A percentile compares a stretch with the other conserved stretches of the same genome.
Evolutionary conservation across 1,284 basidiomycete species (phyloP).

Genomic region (Porodaedalea pini): DNA sequence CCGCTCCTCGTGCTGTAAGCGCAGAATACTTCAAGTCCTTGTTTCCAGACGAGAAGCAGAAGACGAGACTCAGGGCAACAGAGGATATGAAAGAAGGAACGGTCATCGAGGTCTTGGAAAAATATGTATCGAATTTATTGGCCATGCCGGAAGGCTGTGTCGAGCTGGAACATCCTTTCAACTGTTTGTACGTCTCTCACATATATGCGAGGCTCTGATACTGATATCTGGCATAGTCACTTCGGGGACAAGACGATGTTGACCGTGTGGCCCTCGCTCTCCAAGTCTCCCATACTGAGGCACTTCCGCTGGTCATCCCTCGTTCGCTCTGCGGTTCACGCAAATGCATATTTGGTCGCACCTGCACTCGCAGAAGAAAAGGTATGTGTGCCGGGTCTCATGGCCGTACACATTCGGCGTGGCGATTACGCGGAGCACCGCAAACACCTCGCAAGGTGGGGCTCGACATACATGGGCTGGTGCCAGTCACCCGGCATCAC

Average conservation of each 20-base stretch:
- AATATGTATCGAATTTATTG: conserved; percentile 38
- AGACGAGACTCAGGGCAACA: conserved; percentile 30
- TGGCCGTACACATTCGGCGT: conserved; percentile 27
- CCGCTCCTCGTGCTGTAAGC: too few relatives aligned
- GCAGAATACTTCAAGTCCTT: conserved; percentile 40
- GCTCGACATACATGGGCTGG: conserved; percentile 24
- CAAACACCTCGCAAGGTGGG: conserved; percentile 21
- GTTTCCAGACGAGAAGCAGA: conserved; percentile 37
- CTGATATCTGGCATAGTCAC: too few relatives aligned
- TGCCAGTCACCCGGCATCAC: conserved; percentile 22
- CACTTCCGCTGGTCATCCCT: conserved; percentile 40
- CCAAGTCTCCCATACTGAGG: conserved; percentile 34
- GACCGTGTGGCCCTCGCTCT: conserved; percentile 34
- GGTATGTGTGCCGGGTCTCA: conserved; percentile 18
- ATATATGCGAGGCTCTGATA: too few relatives aligned
- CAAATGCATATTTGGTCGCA: conserved; percentile 12
- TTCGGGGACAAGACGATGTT: conserved; percentile 2
- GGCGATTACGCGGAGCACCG: conserved; percentile 27
- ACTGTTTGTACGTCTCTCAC: too few relatives aligned
- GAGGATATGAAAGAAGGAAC: conserved; percentile 24
- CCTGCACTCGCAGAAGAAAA: too few relatives aligned
- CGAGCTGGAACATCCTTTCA: too few relatives aligned
- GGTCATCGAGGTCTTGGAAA: conserved; percentile 31
- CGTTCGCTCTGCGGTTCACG: conserved; percentile 25
- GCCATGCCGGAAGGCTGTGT: conserved; percentile 41